Base-by-base conservation (phyloP, 148 eudicot species). In the Rhododendron kiyosumense region DNA sequence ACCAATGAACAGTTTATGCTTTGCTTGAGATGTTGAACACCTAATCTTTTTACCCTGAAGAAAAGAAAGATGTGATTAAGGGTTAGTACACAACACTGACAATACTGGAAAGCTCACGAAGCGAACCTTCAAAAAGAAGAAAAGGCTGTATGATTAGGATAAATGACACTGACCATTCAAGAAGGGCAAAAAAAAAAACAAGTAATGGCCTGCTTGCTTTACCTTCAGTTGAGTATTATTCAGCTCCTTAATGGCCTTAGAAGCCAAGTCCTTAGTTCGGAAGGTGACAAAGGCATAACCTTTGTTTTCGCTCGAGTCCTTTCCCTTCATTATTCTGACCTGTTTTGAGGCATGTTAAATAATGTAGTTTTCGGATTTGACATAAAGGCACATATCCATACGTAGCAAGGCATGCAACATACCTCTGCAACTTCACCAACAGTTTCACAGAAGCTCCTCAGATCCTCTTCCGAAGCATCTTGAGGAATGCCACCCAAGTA, bases 281-380 rank as follows among this genome's bases (percentile, higher is more conserved):
- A 93, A 97, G 89, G 94, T 95, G 61, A 95, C 96, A 92, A 97
- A 97, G 85, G 98, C 98, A 92, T 95, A 97, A 30, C 98, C 99
- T 83, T 95, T 95, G 89, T 93, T 95, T 88, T 92, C 94, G 41
- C 89, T 90, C 8, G 95, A 88, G 86, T 91, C 94, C 91, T 93
- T 95, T 46, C 91, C 93, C 89, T 93, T 94, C 96, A 97, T 95
- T 88, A 97, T 87, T 83, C 98, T 91, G 73, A 97, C 95, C 98
- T 96, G 94, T 81, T 83, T 46, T 83, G 54, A 45, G 83, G 83
- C 86, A 90, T 38, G 83, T 32, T 51, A 17, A 78, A 63, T 52
- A 73, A 54, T 30, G 41, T 80, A 41, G 34, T 17, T 5, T 46
- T 46, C 38, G 48, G 7, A 46, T 1, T 36, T 3, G n/a, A 79